These are phyloP conservation scores for Meripilus lineatus DNA, from an alignment of 1,284 basidiomycete species.

Conservation along the genomic window DNA sequence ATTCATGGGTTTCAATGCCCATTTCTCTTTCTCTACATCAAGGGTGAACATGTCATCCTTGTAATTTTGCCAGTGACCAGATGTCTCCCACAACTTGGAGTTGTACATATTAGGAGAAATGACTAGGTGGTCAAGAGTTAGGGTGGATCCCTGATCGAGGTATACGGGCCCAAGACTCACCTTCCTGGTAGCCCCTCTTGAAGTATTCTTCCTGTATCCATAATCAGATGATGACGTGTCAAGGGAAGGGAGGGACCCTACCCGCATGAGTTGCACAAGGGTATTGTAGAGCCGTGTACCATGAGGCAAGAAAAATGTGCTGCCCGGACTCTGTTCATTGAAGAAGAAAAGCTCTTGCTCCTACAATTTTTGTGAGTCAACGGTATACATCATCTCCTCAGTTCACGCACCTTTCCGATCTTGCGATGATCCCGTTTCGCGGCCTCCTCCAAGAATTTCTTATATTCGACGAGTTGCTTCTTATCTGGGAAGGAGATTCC, in stretches of 20 bases:
- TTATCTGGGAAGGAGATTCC: constrained; percentile 99
- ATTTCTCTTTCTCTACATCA: constrained; percentile 93
- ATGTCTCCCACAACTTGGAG: constrained; percentile 96
- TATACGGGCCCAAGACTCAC: constrained; percentile 28
- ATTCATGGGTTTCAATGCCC: constrained; percentile 98
- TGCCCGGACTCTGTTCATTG: constrained; percentile 94
- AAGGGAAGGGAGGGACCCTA: constrained; percentile 34
- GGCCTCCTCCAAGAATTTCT: constrained; percentile 93
- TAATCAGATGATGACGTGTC: constrained; percentile 2
- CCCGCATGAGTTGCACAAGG: constrained; percentile 86
- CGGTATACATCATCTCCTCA: constrained; percentile 4
- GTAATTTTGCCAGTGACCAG: constrained; percentile 98
- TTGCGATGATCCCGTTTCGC: constrained; percentile 97
- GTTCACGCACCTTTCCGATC: constrained; percentile 69
- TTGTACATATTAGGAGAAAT: constrained; percentile 99
- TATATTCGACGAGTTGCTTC: constrained; percentile 95
- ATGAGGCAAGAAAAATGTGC: constrained; percentile 96
- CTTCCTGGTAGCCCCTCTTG: constrained; percentile 86
- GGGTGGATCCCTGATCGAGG: not conserved
- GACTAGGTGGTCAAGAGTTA: constrained; percentile 42
- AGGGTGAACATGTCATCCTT: constrained; percentile 97
- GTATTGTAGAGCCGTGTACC: constrained; percentile 98
- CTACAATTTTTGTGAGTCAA: constrained; percentile 25
- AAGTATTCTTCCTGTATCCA: constrained; percentile 64
- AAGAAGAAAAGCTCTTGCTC: constrained; percentile 99